Base-by-base conservation (phyloP, 768 basidiomycete genomes). In the Brasilioporus rufonigricans region DNA sequence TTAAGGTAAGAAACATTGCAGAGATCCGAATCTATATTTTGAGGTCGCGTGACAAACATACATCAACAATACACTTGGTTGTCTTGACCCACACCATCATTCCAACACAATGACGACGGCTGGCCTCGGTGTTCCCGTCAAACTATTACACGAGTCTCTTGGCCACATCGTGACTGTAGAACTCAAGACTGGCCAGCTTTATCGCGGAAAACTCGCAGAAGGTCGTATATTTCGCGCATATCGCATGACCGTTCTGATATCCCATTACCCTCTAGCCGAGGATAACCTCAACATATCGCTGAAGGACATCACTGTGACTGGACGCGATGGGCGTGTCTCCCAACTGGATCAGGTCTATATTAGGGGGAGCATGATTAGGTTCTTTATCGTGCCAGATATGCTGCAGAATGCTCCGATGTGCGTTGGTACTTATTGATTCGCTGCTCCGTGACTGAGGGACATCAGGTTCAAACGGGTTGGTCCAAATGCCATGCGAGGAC, bases 361-460 rank as follows among this genome's bases (percentile, higher is more conserved):
- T 63, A 81, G 97, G 64, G 97, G 97, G 55, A 95, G 93, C 71
- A 97, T 98, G 91, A 80, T 98, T 61, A 82, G 97, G 61, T 98
- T 97, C 79, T 96, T 98, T 76, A 98, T 98, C 71, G 97, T 99
- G 21, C 97, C 97, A 52, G 97, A 98, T 74, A 98, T 99, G 91
- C 78, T 99, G 62, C 91, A 98, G 70, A 98, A 98, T 71, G 97
- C 97, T 14, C 97, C 97, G 19, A 99, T 99, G 97, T 95, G 68
- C 71, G 91, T 77, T 52, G 32, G 39, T 31, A 51, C 29, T 23
- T 27, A n/a, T 14, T 35, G 38, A 33, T 13, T 51, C 31, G 49
- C 41, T 57, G 54, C 31, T 48, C 57, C 51, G 27, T 3, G 35
- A 46, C 51, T 60, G 19, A 56, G 59, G 45, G 18, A 40, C 55